A percentile compares a stretch with the other conserved stretches of the same genome.
Evolutionary conservation across 345 rosid species (phyloP).

Genomic region (Pistacia atlantica): DNA sequence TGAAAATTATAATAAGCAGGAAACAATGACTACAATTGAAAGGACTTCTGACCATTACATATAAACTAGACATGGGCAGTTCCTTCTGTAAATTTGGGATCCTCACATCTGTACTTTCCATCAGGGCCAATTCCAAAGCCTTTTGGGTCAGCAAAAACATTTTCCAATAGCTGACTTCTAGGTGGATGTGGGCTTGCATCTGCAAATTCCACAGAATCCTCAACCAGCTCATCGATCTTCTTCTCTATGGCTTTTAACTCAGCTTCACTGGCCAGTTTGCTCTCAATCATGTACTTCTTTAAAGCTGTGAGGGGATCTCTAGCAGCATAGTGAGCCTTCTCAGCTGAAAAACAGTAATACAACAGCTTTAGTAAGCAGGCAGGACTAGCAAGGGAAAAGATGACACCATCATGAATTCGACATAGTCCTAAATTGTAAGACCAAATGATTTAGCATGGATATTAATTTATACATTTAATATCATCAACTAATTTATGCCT

Average conservation of each 20-base stretch:
- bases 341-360: conserved; percentile 35
- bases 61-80: conserved; percentile 47
- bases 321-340: conserved; percentile 57
- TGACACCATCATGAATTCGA: background rate
- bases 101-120: conserved; percentile 57
- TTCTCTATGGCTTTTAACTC: conserved; percentile 53
- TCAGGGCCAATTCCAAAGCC: conserved; percentile 61
- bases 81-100: conserved; percentile 58
- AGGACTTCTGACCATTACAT: background rate
- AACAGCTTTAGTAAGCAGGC: background rate
- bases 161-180: conserved; percentile 56
- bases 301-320: conserved; percentile 56
- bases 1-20: background rate
- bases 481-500: too few species aligned
- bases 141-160: conserved; percentile 59
- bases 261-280: conserved; percentile 46
- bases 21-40: background rate
- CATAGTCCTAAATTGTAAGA: background rate
- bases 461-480: too few species aligned
- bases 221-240: conserved; percentile 56
- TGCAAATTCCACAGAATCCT: conserved; percentile 61
- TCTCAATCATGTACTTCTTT: conserved; percentile 51
- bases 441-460: too few species aligned
- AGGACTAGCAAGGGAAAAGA: too few species aligned
- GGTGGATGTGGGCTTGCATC: conserved; percentile 51